These are phyloP conservation scores for Mariannaea elegans DNA, from an alignment of 2,329 filamentous ascomycete species.

Conservation along the genomic window DNA sequence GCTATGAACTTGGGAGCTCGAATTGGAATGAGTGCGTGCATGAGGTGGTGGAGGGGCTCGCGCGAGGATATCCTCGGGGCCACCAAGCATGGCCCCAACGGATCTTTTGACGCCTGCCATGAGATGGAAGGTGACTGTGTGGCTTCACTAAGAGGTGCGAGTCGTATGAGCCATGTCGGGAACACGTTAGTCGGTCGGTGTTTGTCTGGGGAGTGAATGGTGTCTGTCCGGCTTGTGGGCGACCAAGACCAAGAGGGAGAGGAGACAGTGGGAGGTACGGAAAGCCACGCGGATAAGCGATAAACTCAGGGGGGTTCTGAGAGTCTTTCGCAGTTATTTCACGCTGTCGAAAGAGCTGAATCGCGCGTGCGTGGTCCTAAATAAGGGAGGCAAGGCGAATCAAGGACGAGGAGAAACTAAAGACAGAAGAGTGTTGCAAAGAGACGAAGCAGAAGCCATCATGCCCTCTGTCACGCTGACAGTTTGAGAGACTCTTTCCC, in stretches of 20 bases:
- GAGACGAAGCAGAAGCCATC: conserved; percentile 11
- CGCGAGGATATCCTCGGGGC: conserved; percentile 37
- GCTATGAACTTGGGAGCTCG: conserved; percentile 25
- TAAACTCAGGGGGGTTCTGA: background rate
- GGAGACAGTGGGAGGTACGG: background rate
- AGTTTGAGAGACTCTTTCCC: conserved; percentile 1
- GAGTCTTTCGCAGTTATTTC: conserved; percentile 3
- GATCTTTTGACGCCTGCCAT: conserved; percentile 54
- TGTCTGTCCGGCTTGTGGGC: background rate
- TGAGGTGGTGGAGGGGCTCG: conserved; percentile 18
- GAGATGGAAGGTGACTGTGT: conserved; percentile 27
- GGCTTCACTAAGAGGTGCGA: conserved; percentile 31
- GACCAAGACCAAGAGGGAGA: conserved; percentile 1
- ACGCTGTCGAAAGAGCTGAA: conserved; percentile 1
- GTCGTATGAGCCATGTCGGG: conserved; percentile 27
- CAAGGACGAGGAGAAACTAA: conserved; percentile 3
- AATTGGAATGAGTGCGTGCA: conserved; percentile 12
- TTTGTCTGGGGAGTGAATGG: background rate
- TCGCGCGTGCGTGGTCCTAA: conserved; percentile 8
- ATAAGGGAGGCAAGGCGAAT: conserved; percentile 1
- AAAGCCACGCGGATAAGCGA: conserved; percentile 4
- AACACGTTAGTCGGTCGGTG: background rate
- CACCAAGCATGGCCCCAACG: conserved; percentile 46
- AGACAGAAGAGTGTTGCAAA: conserved; percentile 4
- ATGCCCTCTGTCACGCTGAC: conserved; percentile 1